phyloP scores from a whole-genome alignment of 75 land plant species.

The Isoetes taiwanensis region DNA sequence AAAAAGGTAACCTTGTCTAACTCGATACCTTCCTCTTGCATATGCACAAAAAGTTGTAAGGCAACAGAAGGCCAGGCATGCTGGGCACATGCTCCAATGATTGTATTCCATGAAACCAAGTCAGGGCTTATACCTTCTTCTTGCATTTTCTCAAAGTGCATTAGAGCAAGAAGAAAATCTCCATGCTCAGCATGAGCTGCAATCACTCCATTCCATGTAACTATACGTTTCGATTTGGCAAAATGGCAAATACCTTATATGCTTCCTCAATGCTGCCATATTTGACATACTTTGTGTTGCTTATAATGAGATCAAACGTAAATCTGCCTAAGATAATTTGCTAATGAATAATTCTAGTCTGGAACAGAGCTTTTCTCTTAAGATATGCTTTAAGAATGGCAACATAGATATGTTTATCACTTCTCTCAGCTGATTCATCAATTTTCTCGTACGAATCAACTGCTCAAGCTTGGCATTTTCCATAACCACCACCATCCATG shows the following conservation, averaged over 20 bases:
- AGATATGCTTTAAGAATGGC: no score
- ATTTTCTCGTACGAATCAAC: no score
- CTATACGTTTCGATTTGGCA: constrained; percentile 24
- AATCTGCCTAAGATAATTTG: constrained; percentile 27
- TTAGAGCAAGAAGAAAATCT: constrained; percentile 22
- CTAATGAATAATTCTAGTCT: no score
- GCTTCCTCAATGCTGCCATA: constrained; percentile 17
- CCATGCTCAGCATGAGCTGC: constrained; percentile 22
- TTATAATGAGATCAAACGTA: constrained; percentile 19
- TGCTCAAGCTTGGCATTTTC: no score
- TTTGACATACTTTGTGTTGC: constrained; percentile 36
- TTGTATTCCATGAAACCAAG: constrained; percentile 55
- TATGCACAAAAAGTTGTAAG: constrained; percentile 20
- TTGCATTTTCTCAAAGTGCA: constrained; percentile 41
- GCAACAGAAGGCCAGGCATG: constrained; percentile 30
- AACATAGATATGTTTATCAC: no score
- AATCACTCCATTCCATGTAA: constrained; percentile 39
- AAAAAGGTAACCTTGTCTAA: constrained; percentile 9
- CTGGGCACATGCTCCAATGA: constrained; percentile 28
- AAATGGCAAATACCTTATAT: constrained; percentile 17
- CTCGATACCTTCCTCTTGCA: constrained; percentile 14
- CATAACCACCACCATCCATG: no score
- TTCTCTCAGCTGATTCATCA: no score
- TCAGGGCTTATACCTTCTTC: no score
- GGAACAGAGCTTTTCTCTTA: no score